These are phyloP conservation scores for Flaveria ramosissima DNA, from an alignment of 129 eudicot genomes.

Conservation along the genomic window DNA sequence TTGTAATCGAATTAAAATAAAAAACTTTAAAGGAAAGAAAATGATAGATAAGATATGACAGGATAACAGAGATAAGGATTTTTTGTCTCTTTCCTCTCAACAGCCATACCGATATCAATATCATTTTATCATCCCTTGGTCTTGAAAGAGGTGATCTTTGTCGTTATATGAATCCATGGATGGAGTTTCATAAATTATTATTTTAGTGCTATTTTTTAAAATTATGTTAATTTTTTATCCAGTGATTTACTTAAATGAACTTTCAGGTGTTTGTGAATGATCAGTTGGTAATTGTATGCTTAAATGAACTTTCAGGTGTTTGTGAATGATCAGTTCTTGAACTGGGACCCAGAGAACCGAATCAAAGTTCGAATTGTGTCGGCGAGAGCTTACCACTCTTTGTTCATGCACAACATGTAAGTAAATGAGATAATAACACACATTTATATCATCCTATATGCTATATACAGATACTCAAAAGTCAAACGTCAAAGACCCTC, in stretches of 20 bases:
- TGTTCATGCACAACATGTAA: slow-evolving; percentile 99
- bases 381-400: slow-evolving; percentile 96
- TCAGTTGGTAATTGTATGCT: slow-evolving; percentile 1
- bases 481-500: slow-evolving; percentile 42
- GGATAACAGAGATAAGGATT: slow-evolving; percentile 33
- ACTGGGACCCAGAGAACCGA: slow-evolving; percentile 93
- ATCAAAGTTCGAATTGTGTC: slow-evolving; percentile 97
- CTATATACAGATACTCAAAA: slow-evolving; percentile 39
- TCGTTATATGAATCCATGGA: slow-evolving; percentile 17
- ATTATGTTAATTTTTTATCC: neutral
- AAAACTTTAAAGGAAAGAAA: neutral
- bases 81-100: slow-evolving; percentile 31
- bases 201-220: neutral
- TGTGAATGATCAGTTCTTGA: slow-evolving; percentile 92
- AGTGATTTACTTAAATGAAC: neutral
- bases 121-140: slow-evolving; percentile 38
- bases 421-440: slow-evolving; percentile 29
- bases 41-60: slow-evolving; percentile 20
- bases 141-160: slow-evolving; percentile 34
- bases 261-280: no score
- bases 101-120: slow-evolving; percentile 10
- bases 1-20: no score
- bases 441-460: slow-evolving; percentile 18
- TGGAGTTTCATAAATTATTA: neutral
- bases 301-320: slow-evolving; percentile 58